Conservation (phyloP, 208 protist genomes). For the Acanthamoeba castellanii region DNA sequence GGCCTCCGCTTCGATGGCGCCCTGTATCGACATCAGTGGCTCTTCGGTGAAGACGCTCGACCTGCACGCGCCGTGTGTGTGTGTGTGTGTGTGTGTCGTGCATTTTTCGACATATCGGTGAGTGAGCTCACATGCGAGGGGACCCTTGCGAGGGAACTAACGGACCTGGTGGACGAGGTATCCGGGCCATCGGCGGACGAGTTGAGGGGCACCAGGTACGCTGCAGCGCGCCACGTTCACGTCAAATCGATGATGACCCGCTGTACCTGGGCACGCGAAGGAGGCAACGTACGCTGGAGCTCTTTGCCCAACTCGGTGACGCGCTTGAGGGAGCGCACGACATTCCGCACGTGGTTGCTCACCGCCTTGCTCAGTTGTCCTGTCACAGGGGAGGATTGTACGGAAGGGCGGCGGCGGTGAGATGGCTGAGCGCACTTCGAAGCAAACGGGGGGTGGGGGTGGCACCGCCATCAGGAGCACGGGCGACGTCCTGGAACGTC, state of each 20-base stretch:
- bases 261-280: too few species aligned
- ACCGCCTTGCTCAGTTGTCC: slow-evolving; percentile 37
- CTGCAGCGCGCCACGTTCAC: background rate
- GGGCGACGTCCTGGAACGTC: slow-evolving; percentile 30
- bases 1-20: background rate
- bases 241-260: background rate
- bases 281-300: slow-evolving; percentile 7
- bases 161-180: background rate
- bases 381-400: too few species aligned
- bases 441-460: background rate
- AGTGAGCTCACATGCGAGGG: too few species aligned
- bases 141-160: too few species aligned
- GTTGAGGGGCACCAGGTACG: background rate
- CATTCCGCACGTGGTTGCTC: slow-evolving; percentile 22
- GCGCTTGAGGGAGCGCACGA: slow-evolving; percentile 38
- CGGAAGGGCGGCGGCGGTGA: too few species aligned
- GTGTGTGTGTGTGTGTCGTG: background rate
- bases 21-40: slow-evolving; percentile 1
- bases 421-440: background rate
- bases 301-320: slow-evolving; percentile 50
- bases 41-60: background rate
- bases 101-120: too few species aligned
- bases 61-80: background rate
- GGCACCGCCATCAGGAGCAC: background rate
- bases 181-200: slow-evolving; percentile 17